Conservation (phyloP, 2,329 filamentous ascomycete genomes). For the Calonectria pteridis region DNA sequence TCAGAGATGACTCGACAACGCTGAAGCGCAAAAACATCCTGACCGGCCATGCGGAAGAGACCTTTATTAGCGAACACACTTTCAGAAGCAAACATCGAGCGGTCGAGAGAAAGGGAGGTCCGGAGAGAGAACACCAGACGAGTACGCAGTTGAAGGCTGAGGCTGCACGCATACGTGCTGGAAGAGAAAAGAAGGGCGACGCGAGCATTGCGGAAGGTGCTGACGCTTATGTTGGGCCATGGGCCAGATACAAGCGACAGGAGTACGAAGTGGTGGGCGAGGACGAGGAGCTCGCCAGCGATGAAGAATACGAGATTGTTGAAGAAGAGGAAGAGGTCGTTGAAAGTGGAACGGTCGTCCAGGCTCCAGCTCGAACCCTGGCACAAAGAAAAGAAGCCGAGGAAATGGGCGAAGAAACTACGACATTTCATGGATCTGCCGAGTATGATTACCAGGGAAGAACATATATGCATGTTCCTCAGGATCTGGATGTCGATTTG, state of each 20-base stretch:
- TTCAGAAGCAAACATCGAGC: slow-evolving; percentile 91
- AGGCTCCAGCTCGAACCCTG: slow-evolving; percentile 67
- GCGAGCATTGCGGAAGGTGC: slow-evolving; percentile 87
- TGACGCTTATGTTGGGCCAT: slow-evolving; percentile 91
- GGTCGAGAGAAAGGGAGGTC: slow-evolving; percentile 75
- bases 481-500: slow-evolving; percentile 88
- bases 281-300: slow-evolving; percentile 81
- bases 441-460: slow-evolving; percentile 94
- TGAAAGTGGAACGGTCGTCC: slow-evolving; percentile 72
- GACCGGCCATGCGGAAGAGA: slow-evolving; percentile 90
- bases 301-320: slow-evolving; percentile 83
- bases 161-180: slow-evolving; percentile 75
- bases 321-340: slow-evolving; percentile 79
- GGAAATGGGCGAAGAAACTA: slow-evolving; percentile 79
- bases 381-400: slow-evolving; percentile 69
- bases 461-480: slow-evolving; percentile 97
- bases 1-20: slow-evolving; percentile 70
- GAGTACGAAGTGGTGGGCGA: slow-evolving; percentile 80
- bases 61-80: slow-evolving; percentile 88
- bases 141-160: slow-evolving; percentile 75
- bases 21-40: slow-evolving; percentile 84
- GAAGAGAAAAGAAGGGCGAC: slow-evolving; percentile 87
- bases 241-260: slow-evolving; percentile 84
- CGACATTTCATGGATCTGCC: slow-evolving; percentile 85
- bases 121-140: slow-evolving; percentile 67